Percentiles rank a stretch among this genome's conserved stretches.
Conservation (phyloP, 768 basidiomycete species). For the Lactifluus rugatus region DNA sequence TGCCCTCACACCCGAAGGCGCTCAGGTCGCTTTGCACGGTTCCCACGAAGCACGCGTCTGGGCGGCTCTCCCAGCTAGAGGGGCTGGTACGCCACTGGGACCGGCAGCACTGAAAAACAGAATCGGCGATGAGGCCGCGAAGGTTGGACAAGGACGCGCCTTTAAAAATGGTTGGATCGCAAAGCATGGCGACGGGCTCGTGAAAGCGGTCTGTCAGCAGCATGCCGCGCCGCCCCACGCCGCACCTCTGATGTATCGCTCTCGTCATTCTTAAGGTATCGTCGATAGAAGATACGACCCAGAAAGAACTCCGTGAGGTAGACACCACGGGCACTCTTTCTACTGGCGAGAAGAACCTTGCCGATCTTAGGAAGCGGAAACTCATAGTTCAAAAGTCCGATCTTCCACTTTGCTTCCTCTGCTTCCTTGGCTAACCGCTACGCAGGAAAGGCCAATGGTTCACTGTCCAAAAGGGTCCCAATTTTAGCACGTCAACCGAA, state of each 20-base stretch:
- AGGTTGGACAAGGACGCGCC: conserved; percentile 89
- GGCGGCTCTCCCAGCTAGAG: conserved; percentile 67
- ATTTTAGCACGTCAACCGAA: conserved; percentile 82
- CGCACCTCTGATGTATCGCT: conserved; percentile 10
- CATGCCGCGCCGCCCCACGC: neutral
- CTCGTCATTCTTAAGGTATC: conserved; percentile 36
- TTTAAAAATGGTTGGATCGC: conserved; percentile 97
- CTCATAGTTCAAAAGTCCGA: conserved; percentile 70
- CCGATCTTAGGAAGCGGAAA: conserved; percentile 88
- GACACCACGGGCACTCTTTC: conserved; percentile 60
- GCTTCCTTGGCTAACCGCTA: neutral
- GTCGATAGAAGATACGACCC: conserved; percentile 65
- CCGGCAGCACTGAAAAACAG: conserved; percentile 57
- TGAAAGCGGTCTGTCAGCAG: conserved; percentile 62
- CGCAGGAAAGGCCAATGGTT: conserved; percentile 93
- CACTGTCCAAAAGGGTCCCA: conserved; percentile 71
- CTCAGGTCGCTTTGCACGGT: conserved; percentile 65
- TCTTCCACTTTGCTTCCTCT: neutral
- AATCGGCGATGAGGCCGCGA: conserved; percentile 82
- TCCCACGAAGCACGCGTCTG: conserved; percentile 96
- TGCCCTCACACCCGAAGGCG: conserved; percentile 73
- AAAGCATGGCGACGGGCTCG: conserved; percentile 81
- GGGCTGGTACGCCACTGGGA: conserved; percentile 56
- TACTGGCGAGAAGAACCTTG: conserved; percentile 70
- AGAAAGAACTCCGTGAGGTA: conserved; percentile 64